Evolutionary conservation across 139 green algal genomes (phyloP).

Genomic region (Chlorella sp.): DNA sequence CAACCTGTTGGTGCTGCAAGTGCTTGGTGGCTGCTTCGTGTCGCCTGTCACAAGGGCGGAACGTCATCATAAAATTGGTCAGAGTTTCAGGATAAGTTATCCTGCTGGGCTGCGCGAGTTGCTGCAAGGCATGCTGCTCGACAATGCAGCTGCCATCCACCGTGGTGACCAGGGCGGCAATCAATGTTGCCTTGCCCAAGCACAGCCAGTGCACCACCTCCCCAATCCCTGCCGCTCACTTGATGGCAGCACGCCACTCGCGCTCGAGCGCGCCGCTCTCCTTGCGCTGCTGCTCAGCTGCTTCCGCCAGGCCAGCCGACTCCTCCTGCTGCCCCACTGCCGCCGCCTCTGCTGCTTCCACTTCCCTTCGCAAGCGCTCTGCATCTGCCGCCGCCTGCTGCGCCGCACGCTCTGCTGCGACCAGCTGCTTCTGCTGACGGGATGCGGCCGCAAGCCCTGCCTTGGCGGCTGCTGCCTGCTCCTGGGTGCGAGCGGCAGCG

Average conservation of each 20-base stretch:
- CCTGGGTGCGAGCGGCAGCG: background rate
- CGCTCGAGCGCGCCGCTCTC: background rate
- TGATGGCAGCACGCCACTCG: background rate
- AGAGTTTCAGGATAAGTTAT: background rate
- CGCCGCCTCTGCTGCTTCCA: background rate
- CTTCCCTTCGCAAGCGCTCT: background rate
- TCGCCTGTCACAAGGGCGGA: background rate
- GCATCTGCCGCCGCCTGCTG: background rate
- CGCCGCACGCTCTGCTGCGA: background rate
- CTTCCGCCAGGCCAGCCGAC: background rate
- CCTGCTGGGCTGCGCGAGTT: too few relatives aligned
- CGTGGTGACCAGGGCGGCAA: too few relatives aligned
- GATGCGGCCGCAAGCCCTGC: background rate
- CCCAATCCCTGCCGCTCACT: background rate
- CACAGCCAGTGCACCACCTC: too few relatives aligned
- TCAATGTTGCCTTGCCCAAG: too few relatives aligned
- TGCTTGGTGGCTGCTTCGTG: conserved; percentile 1
- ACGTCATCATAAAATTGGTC: background rate
- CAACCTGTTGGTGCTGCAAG: background rate
- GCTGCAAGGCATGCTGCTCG: too few relatives aligned
- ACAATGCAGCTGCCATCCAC: too few relatives aligned
- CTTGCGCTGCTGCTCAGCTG: background rate
- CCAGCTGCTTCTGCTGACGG: background rate
- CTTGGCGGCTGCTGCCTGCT: background rate
- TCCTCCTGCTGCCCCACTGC: background rate